Evolutionary conservation across 805 yeast species (phyloP).

Genomic region (Lipomyces orientalis): DNA sequence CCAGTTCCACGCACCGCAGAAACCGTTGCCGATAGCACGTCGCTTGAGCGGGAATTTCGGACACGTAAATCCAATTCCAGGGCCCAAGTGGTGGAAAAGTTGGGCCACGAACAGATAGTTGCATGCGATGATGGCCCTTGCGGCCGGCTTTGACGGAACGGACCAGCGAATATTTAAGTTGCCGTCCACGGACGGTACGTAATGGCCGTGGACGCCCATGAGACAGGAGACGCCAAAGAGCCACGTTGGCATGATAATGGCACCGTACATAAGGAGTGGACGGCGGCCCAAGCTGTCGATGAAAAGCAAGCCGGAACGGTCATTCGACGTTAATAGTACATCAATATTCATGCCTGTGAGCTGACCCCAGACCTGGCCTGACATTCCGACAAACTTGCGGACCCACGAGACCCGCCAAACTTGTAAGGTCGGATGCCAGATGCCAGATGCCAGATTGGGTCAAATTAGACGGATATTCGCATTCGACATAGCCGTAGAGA

Average conservation of each 20-base stretch:
- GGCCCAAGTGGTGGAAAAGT: constrained; percentile 60
- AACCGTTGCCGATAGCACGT: constrained; percentile 67
- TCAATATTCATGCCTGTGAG: no score
- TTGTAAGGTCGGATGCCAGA: no score
- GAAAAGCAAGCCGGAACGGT: constrained; percentile 66
- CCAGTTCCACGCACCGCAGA: constrained; percentile 68
- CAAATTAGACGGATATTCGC: no score
- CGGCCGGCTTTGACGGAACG: constrained; percentile 42
- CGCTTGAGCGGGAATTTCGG: constrained; percentile 66
- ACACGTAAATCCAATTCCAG: constrained; percentile 64
- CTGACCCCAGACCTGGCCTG: no score
- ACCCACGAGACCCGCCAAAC: no score
- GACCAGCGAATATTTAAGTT: constrained; percentile 33
- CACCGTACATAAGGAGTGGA: constrained; percentile 46
- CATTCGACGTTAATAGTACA: constrained; percentile 57
- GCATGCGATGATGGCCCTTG: constrained; percentile 54
- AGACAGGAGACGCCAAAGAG: constrained; percentile 35
- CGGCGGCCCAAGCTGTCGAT: constrained; percentile 70
- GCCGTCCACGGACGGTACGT: constrained; percentile 34
- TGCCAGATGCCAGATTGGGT: no score
- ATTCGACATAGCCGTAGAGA: no score
- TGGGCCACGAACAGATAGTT: constrained; percentile 60
- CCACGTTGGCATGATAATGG: constrained; percentile 28
- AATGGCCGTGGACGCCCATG: constrained; percentile 34
- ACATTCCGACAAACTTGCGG: no score